Evolutionary conservation across 2,329 filamentous ascomycete genomes (phyloP), one percentile per base, ranked within the genome.

Genomic region (Ophiosphaerella korrae): DNA sequence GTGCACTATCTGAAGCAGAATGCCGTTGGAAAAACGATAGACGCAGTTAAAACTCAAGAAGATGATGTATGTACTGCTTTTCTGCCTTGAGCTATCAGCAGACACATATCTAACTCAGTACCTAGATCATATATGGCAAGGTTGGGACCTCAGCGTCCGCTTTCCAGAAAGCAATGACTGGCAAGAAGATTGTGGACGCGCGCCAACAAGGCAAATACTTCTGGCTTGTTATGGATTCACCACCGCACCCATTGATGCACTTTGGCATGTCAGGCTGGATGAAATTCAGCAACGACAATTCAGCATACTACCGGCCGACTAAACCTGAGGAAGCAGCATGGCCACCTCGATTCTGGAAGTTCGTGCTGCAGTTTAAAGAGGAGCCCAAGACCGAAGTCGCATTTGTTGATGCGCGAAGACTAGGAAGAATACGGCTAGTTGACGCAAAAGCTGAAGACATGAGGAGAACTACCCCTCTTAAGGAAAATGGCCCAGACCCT

Each of bases 151-250:
- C 83, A 14, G 90, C 88, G 0, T 74, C 83, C 0, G 88, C 87
- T 26, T 92, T 99, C 56, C 80, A 89, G 62, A 82, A 84, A 47
- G 86, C 88, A 1, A 79, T 97, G 67, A 81, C 81, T 3, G 91
- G 90, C 4, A 93, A 89, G 66, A 90, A 85, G 67, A 85, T 88
- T 29, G 63, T 82, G 35, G 82, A 81, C 46, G 89, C 89, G 3
- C 89, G 89, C 3, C 91, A 89, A 52, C 94, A 97, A 71, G 94
- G 94, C 8, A 99, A 97, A 82, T 97, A 97, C 70, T 97, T 99
- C 73, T 99, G 94, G 80, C 80, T 97, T 18, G 86, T 90, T 33
- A 89, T 90, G 83, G 82, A 84, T 23, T 82, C 83, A 8, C 83
- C 90, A 9, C 92, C 93, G 1, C 94, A 97, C 74, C 84, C 89